Conservation (phyloP, 139 green algal species). For the Micromonas commoda region DNA sequence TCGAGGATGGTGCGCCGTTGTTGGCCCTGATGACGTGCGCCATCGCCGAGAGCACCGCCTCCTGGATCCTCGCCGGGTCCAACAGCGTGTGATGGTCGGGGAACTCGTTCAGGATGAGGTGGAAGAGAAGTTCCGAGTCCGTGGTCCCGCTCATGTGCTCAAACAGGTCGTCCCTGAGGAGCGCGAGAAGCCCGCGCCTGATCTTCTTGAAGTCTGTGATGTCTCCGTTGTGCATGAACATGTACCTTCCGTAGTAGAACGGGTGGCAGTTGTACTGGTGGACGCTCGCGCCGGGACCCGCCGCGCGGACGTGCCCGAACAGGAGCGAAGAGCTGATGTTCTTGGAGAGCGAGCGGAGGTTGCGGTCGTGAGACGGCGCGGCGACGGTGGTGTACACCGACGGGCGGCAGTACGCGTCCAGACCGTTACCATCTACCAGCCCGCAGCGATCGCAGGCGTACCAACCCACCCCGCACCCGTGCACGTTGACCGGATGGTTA, state of each 20-base stretch:
- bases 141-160: conserved; percentile 54
- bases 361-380: conserved; percentile 87
- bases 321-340: conserved; percentile 78
- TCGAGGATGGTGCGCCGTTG: neutral
- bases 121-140: conserved; percentile 29
- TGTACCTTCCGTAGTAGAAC: conserved; percentile 56
- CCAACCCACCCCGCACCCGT: conserved; percentile 28
- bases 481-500: conserved; percentile 26
- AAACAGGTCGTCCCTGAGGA: conserved; percentile 72
- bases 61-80: neutral
- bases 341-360: conserved; percentile 70
- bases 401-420: conserved; percentile 36
- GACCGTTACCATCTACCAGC: neutral
- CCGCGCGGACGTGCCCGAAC: conserved; percentile 86
- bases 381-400: conserved; percentile 84
- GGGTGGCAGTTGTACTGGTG: conserved; percentile 80
- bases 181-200: conserved; percentile 54
- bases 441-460: neutral
- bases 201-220: conserved; percentile 73
- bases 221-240: conserved; percentile 92
- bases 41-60: conserved; percentile 4
- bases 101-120: conserved; percentile 29
- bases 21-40: neutral
- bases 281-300: conserved; percentile 85
- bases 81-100: neutral